Base-by-base conservation (phyloP, 1,139 yeast genomes). In the Saccharomyces hybrid region DNA sequence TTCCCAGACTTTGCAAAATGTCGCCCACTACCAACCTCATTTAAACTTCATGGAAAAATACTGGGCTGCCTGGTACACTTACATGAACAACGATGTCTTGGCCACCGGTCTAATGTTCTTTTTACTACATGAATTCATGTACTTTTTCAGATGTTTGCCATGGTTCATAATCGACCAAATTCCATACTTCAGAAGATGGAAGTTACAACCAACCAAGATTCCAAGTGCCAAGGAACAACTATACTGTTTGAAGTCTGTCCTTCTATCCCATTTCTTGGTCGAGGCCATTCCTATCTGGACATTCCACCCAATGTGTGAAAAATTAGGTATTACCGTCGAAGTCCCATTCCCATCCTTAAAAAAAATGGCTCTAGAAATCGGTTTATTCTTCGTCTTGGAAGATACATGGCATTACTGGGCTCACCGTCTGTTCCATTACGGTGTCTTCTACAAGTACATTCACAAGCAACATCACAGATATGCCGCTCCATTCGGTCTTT, bases 381-480 rank as follows among this genome's bases (percentile, higher is more conserved):
- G 80, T 3, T 64, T 86, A 4, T 89, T 91, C 74, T 91, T 91
- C 72, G 78, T 88, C 49, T 73, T 87, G 62, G 98, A 91, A 74
- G 98, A 91, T 69, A 78, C 89, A 57, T 91, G 97, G 97, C 98
- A 91, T 72, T 91, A 91, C 76, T 86, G 95, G 87, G 85, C 86
- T 68, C 98, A 91, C 73, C 82, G 98, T 64, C 78, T 84, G 38
- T 83, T 91, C 71, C 98, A 91, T 72, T 79, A 82, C 67, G 96
- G 96, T 54, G 78, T 82, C 62, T 84, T 91, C 68, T 91, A 91
- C 79, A 88, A 87, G 74, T 80, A 85, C 71, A 88, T 91, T 64
- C 98, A 91, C 77, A 91, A 91, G 75, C 95, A 88, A 75, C 98
- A 91, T 73, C 98, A 91, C 74, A 84, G 90, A 71, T 91, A 90